Evolutionary conservation across 2,329 filamentous ascomycete species (phyloP), one percentile per base, ranked within the genome.

Genomic region (Claviceps purpurea): DNA sequence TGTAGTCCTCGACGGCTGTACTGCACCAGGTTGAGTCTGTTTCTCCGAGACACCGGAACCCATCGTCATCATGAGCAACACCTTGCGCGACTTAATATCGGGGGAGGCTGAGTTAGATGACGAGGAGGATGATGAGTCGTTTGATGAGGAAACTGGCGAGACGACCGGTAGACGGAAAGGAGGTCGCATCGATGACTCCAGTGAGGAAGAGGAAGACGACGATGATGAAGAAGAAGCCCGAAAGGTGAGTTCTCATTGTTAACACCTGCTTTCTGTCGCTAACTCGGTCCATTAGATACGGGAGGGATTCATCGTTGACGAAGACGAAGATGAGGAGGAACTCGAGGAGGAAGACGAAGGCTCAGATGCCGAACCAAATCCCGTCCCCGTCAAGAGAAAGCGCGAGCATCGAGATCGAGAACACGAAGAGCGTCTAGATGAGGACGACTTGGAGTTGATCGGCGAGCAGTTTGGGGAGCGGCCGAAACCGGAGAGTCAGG

Each of bases 361-460:
- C 39, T 71, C 70, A 30, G 73, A 78, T 53, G 73, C 68, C 47
- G 73, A 77, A 47, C 73, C 73, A 54, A 74, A 71, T 54, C 77
- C 80, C 13, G 55, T 71, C 54, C 77, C 80, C 11, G 54, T 79
- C 57, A 85, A 85, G 66, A 81, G 82, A 68, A 95, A 93, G 73
- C 84, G 88, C 59, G 82, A 88, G 62, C 73, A 81, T 54, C 72
- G 77, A 49, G 86, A 94, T 64, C 84, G 87, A 52, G 87, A 88
- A 62, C 83, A 88, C 56, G 89, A 95, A 63, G 89, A 91, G 55
- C 87, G 88, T 55, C 79, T 98, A 8, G 93, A 97, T 60, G 91
- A 96, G 59, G 93, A 98, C 66, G 93, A 98, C 74, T 70, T 98
- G 53, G 93, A 97, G 64, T 76, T 98, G 52, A 96, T 98, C 60